phyloP scores from a whole-genome alignment of 331 rosid genomes.

The Stylosanthes scabra region DNA sequence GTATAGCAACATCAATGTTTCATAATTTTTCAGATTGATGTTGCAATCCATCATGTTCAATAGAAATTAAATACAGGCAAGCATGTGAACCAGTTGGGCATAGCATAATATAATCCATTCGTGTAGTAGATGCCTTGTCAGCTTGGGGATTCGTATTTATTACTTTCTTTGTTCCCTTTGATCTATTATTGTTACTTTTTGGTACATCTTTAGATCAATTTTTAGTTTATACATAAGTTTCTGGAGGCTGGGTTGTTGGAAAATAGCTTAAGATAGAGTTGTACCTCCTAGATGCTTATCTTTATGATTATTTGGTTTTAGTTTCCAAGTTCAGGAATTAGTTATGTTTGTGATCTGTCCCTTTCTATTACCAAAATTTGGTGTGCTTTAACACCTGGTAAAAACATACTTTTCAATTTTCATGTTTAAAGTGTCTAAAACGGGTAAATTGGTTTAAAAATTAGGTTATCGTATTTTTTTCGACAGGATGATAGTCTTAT shows the following conservation, averaged over 20 bases:
- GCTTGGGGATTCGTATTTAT: neutral
- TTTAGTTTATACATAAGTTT: neutral
- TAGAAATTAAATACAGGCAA: neutral
- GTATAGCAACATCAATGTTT: conserved; percentile 23
- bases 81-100: conserved; percentile 8
- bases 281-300: neutral
- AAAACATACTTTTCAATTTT: neutral
- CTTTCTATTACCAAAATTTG: conserved; percentile 4
- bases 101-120: neutral
- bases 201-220: too few species aligned
- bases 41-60: neutral
- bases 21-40: conserved; percentile 20
- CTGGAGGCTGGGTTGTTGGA: conserved; percentile 10
- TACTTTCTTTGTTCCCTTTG: neutral
- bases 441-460: neutral
- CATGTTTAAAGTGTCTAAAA: neutral
- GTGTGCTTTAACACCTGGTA: neutral
- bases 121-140: conserved; percentile 1
- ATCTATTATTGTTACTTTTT: too few species aligned
- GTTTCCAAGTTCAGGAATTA: neutral
- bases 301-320: conserved; percentile 1
- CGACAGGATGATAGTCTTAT: too few species aligned
- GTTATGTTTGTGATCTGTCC: neutral
- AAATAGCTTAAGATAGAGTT: conserved; percentile 26
- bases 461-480: neutral